These are phyloP conservation scores for Ustanciosporium gigantosporum DNA, from an alignment of 1,284 basidiomycete species.

Conservation along the genomic window DNA sequence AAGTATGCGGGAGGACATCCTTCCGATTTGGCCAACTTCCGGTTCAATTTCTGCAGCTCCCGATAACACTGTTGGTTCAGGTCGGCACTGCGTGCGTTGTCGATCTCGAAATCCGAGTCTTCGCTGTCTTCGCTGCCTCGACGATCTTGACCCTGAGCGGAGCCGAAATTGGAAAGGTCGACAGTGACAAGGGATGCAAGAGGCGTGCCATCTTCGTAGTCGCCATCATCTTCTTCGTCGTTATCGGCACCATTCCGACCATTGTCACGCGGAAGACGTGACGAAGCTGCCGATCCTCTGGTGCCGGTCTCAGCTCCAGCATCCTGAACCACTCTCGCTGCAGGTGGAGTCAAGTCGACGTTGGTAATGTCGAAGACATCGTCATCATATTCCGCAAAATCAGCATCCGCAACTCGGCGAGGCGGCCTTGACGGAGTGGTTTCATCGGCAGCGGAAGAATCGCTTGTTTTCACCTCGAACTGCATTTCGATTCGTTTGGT, in stretches of 20 bases:
- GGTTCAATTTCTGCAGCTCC: constrained; percentile 18
- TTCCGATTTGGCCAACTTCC: constrained; percentile 10
- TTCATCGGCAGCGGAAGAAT: constrained; percentile 19
- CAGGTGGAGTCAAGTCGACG: constrained; percentile 19
- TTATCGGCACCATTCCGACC: background rate
- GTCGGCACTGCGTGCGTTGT: constrained; percentile 7
- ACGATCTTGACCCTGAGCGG: too few relatives aligned
- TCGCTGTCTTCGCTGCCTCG: constrained; percentile 1
- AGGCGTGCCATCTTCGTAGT: too few relatives aligned
- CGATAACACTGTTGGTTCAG: constrained; percentile 10
- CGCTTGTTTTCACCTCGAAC: constrained; percentile 24
- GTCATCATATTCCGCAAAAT: constrained; percentile 29
- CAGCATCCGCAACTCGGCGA: constrained; percentile 9
- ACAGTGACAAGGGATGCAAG: background rate
- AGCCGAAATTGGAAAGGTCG: background rate
- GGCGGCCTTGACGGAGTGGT: constrained; percentile 3
- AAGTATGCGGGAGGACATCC: constrained; percentile 3
- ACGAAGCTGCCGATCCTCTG: background rate
- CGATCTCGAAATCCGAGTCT: constrained; percentile 17
- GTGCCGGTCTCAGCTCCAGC: background rate
- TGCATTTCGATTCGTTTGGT: constrained; percentile 39
- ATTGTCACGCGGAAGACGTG: constrained; percentile 1
- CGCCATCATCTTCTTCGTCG: background rate
- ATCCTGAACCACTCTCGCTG: background rate
- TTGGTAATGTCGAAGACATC: constrained; percentile 42